phyloP scores from a whole-genome alignment of 2,329 filamentous ascomycete species.

The Penicillium frequentans region DNA sequence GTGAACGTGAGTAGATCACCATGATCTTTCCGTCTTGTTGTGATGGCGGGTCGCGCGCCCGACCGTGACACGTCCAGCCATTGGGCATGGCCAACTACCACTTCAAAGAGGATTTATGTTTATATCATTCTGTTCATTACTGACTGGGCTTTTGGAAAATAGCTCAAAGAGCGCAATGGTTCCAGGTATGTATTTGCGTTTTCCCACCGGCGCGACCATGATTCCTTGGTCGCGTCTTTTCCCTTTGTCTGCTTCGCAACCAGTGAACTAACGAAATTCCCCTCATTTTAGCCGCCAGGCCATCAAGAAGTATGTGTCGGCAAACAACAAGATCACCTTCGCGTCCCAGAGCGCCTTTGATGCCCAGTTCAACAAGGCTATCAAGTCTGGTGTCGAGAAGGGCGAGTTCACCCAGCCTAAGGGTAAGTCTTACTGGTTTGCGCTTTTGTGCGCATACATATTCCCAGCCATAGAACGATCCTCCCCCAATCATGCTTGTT shows the following conservation, averaged over 20 bases:
- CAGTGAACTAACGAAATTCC: constrained; percentile 30
- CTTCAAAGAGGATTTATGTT: constrained; percentile 22
- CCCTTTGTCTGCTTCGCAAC: constrained; percentile 13
- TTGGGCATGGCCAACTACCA: constrained; percentile 25
- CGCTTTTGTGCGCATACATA: constrained; percentile 2
- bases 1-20: constrained; percentile 63
- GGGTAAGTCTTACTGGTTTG: constrained; percentile 57
- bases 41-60: constrained; percentile 37
- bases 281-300: constrained; percentile 60
- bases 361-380: constrained; percentile 80
- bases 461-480: not conserved
- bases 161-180: constrained; percentile 71
- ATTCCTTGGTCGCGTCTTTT: constrained; percentile 7
- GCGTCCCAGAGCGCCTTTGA: constrained; percentile 61
- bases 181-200: constrained; percentile 59
- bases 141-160: constrained; percentile 47
- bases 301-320: constrained; percentile 72
- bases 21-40: constrained; percentile 46
- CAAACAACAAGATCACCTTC: constrained; percentile 66
- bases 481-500: not conserved
- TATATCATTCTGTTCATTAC: constrained; percentile 31
- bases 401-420: constrained; percentile 87
- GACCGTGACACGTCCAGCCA: constrained; percentile 38
- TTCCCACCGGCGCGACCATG: constrained; percentile 21
- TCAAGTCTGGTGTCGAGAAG: constrained; percentile 80